These are phyloP conservation scores for Ophidiomyces ophidiicola DNA, from an alignment of 2,329 filamentous ascomycete genomes.

Conservation along the genomic window DNA sequence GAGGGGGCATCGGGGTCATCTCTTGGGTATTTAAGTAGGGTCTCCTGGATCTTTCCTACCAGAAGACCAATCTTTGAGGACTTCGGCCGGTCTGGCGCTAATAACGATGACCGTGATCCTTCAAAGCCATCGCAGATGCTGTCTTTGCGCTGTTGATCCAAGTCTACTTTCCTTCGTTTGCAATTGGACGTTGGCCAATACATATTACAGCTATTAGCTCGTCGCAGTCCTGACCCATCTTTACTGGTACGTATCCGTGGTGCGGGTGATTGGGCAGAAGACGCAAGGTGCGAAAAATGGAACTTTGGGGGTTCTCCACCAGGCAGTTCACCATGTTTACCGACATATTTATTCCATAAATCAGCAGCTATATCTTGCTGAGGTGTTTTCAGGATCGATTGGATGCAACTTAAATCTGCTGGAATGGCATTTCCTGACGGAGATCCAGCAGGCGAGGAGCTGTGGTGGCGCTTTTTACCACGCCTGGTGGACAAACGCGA, in stretches of 20 bases:
- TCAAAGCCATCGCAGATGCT: slow-evolving; percentile 37
- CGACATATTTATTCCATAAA: slow-evolving; percentile 63
- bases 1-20: slow-evolving; percentile 25
- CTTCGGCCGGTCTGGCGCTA: slow-evolving; percentile 28
- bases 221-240: slow-evolving; percentile 43
- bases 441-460: slow-evolving; percentile 61
- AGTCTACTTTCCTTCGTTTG: slow-evolving; percentile 52
- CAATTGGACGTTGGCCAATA: slow-evolving; percentile 51
- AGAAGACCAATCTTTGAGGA: slow-evolving; percentile 44
- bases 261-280: slow-evolving; percentile 54
- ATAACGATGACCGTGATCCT: slow-evolving; percentile 27
- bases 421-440: slow-evolving; percentile 41
- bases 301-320: slow-evolving; percentile 42
- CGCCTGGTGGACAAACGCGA: slow-evolving; percentile 35
- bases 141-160: slow-evolving; percentile 22
- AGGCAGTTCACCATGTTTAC: slow-evolving; percentile 37
- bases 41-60: slow-evolving; percentile 52
- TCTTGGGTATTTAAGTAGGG: slow-evolving; percentile 27
- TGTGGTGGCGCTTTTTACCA: slow-evolving; percentile 56
- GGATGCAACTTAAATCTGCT: slow-evolving; percentile 48
- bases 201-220: slow-evolving; percentile 56
- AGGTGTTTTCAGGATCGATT: slow-evolving; percentile 51
- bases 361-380: slow-evolving; percentile 61
- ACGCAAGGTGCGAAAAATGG: slow-evolving; percentile 52
- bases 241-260: slow-evolving; percentile 31